Base-by-base conservation (phyloP, 352 stramenopile species). In the Globisporangium cystogenes region DNA sequence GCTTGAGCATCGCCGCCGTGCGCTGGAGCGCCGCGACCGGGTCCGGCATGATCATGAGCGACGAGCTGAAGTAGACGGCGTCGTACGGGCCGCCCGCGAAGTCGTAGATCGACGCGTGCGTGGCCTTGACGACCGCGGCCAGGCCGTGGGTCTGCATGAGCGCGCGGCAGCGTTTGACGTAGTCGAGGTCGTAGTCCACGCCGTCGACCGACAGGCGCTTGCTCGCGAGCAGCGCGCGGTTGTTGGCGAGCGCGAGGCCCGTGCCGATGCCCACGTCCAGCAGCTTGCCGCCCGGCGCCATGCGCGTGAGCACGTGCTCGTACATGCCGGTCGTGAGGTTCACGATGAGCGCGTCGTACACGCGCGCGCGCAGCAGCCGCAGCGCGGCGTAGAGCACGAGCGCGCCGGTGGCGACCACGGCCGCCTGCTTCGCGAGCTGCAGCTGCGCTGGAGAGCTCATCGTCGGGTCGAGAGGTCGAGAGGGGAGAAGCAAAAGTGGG, bases 241-340 rank as follows among this genome's bases (percentile, higher is more conserved):
- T 91, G 55, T 81, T 77, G 47, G 68, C 53, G 18, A 94, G 65
- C 49, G 83, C 81, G 36, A 80, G 44, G 10, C 82, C 87, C 18
- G 87, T 97, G 54, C 87, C 90, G 46, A 97, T 89, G 46, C 90
- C 89, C 33, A 97, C 83, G 63, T 97, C 90, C 48, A 97, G 62
- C 26, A 97, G 33, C 23, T 68, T 74, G 55, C 74, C 81, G 33
- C 70, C 62, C 12, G 68, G 50, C 10, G 71, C 53, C 36, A 97
- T 53, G 7, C 70, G 72, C 37, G 67, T 48, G 24, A 97, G 67
- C 40, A 97, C 90, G 29, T 82, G 68, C 42, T 63, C 58, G 64
- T 97, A 97, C 90, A 87, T 97, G n/a, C 74, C 80, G 3, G 79
- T 86, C 21, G 90, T 97, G 55, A 97, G 76, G 10, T 74, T 62